Percentiles rank a stretch among this genome's conserved stretches.
phyloP scores from a whole-genome alignment of 192 early-diverging fungal species.

The Umbelopsis sp. region DNA sequence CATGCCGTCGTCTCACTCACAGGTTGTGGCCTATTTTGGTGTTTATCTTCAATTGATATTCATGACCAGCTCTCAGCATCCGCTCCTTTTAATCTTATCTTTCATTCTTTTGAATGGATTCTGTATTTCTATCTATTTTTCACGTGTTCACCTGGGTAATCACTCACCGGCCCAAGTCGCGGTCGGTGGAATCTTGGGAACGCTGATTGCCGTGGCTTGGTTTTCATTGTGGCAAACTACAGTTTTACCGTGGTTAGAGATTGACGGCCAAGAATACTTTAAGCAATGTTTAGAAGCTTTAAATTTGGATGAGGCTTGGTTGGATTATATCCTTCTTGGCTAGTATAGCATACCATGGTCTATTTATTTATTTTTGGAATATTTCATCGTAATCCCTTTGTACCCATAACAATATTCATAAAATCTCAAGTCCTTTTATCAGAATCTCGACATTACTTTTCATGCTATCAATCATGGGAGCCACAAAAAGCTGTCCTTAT shows the following conservation, averaged over 20 bases:
- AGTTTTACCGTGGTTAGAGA: background rate
- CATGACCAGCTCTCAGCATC: background rate
- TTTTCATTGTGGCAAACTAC: background rate
- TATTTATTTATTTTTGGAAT: too few species aligned
- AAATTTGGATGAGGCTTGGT: background rate
- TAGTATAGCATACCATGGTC: background rate
- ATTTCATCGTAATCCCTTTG: too few species aligned
- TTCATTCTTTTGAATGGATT: background rate
- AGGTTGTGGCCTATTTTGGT: background rate
- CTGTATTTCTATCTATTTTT: slow-evolving; percentile 1
- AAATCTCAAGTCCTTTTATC: too few species aligned
- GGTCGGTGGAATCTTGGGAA: background rate
- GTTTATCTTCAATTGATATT: slow-evolving; percentile 1
- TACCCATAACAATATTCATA: too few species aligned
- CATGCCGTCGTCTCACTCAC: slow-evolving; percentile 21
- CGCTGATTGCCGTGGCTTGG: background rate
- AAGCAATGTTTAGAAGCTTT: background rate
- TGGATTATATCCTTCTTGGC: background rate
- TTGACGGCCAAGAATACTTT: background rate
- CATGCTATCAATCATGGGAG: too few species aligned
- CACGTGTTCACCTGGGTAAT: slow-evolving; percentile 10
- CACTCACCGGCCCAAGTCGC: background rate
- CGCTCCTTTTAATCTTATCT: background rate
- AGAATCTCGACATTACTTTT: too few species aligned
- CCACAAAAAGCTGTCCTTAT: too few species aligned